These are phyloP conservation scores for Cladosporium sp. DNA, from an alignment of 2,329 filamentous ascomycete genomes.

Conservation along the genomic window DNA sequence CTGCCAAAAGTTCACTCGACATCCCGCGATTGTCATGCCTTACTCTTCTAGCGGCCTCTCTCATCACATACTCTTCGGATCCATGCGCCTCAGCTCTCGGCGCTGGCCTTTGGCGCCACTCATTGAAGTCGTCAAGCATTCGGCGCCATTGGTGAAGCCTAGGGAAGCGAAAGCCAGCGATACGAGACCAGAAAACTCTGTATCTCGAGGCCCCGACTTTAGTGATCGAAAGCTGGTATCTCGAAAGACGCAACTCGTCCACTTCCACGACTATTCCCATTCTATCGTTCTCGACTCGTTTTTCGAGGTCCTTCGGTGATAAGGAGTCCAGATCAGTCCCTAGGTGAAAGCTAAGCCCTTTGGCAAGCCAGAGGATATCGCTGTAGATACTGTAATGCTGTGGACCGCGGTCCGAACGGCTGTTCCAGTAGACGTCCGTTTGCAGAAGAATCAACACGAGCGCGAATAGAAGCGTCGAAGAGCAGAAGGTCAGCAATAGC, in stretches of 20 bases:
- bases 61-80: no score
- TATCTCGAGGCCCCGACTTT: no score
- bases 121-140: no score
- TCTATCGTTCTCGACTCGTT: background rate
- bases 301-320: background rate
- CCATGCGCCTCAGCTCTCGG: no score
- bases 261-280: background rate
- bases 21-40: no score
- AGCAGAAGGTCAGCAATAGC: background rate
- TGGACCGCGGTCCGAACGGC: background rate
- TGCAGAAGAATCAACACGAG: background rate
- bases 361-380: background rate
- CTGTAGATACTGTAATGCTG: background rate
- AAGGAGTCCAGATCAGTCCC: background rate
- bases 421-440: constrained; percentile 5
- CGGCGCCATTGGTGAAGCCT: no score
- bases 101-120: no score
- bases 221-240: background rate
- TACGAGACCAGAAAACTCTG: no score
- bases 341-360: background rate
- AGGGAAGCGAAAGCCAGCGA: no score
- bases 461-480: background rate
- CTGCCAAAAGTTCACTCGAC: no score
- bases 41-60: no score
- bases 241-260: background rate